Conservation (phyloP, 306 rosid genomes). For the Erythrophleum fordii region DNA sequence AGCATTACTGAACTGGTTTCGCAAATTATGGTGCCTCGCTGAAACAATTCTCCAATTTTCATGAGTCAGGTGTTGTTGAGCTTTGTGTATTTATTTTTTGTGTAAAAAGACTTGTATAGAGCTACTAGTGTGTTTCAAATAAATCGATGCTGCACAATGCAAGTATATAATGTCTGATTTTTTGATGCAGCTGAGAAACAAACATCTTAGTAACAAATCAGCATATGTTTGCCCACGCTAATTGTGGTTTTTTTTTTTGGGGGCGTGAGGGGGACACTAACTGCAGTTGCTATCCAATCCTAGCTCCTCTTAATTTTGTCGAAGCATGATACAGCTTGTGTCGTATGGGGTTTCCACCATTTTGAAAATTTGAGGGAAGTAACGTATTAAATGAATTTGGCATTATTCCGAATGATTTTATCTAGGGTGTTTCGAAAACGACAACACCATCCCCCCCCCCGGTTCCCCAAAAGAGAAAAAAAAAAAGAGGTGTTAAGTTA, state of each 20-base stretch:
- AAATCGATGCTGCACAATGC: constrained; percentile 41
- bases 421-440: neutral
- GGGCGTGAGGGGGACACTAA: no score
- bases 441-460: no score
- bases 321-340: neutral
- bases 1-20: constrained; percentile 34
- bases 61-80: constrained; percentile 38
- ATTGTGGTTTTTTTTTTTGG: neutral
- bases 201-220: neutral
- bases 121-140: constrained; percentile 36
- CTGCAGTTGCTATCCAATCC: neutral
- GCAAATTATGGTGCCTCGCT: constrained; percentile 37
- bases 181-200: constrained; percentile 21
- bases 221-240: neutral
- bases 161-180: constrained; percentile 41
- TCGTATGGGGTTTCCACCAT: neutral
- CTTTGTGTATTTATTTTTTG: constrained; percentile 43
- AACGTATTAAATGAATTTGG: neutral
- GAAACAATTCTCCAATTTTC: constrained; percentile 36
- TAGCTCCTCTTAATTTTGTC: neutral
- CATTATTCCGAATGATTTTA: neutral
- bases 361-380: neutral
- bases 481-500: no score
- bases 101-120: constrained; percentile 32
- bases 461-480: no score